Conservation (phyloP, 2,329 filamentous ascomycete species). For the Colletotrichum sp. region DNA sequence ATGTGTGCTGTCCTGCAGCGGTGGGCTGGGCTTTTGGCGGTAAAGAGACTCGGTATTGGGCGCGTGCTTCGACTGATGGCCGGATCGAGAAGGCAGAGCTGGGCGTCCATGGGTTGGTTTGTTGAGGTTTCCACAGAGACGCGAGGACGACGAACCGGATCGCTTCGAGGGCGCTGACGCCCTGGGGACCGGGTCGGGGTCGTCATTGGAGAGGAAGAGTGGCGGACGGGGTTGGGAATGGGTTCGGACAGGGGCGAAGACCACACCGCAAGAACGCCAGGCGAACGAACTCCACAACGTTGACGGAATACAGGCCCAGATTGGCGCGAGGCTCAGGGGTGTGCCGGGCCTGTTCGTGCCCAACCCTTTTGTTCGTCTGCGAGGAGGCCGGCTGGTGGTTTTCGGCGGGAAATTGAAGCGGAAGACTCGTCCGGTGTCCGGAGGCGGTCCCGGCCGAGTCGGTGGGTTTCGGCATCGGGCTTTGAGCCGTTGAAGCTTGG, state of each 20-base stretch:
- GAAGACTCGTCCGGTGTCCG: not conserved
- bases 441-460: not conserved
- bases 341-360: constrained; percentile 1
- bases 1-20: not conserved
- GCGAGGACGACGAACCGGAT: constrained; percentile 5
- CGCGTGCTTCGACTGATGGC: constrained; percentile 3
- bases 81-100: not conserved
- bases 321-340: not conserved
- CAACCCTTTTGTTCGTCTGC: not conserved
- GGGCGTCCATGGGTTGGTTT: not conserved
- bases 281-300: not conserved
- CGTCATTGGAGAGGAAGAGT: not conserved
- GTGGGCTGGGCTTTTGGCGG: constrained; percentile 9
- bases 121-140: constrained; percentile 1
- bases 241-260: not conserved
- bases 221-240: not conserved
- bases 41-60: not conserved
- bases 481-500: not conserved
- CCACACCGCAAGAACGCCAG: constrained; percentile 16
- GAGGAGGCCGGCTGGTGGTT: not conserved
- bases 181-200: not conserved
- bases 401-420: not conserved
- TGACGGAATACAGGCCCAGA: not conserved
- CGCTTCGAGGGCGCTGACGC: not conserved
- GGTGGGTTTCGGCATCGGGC: not conserved